A percentile compares a stretch with the other conserved stretches of the same genome.
phyloP scores from a whole-genome alignment of 306 rosid species.

The Corylus americana region DNA sequence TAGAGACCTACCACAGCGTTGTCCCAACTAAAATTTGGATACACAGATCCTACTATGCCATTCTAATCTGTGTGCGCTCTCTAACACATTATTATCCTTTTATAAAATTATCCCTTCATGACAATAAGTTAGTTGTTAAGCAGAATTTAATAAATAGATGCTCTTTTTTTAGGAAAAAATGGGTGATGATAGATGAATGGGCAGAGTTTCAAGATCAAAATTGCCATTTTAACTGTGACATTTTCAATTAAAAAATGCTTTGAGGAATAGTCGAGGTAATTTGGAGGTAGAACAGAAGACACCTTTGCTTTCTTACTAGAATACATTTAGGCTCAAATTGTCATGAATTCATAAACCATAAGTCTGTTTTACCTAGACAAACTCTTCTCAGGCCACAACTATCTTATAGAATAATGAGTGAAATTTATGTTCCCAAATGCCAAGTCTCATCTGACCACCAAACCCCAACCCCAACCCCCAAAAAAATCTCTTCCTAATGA shows the following conservation, averaged over 20 bases:
- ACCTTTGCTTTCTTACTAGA: not conserved
- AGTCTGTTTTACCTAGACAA: not conserved
- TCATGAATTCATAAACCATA: not conserved
- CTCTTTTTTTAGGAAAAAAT: no score
- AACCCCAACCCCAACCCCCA: not conserved
- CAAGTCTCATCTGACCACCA: not conserved
- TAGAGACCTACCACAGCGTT: no score
- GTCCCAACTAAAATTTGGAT: no score
- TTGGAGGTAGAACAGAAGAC: not conserved
- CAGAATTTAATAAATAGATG: not conserved
- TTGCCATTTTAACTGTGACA: not conserved
- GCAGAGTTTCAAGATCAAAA: not conserved
- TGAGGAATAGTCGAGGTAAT: not conserved
- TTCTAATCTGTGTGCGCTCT: no score
- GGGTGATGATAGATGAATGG: not conserved
- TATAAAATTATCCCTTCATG: not conserved
- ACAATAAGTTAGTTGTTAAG: not conserved
- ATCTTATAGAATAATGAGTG: conserved; percentile 4
- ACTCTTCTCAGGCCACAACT: not conserved
- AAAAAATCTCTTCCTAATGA: not conserved
- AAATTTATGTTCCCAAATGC: not conserved
- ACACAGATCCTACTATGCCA: no score
- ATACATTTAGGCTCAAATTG: not conserved
- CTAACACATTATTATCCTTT: not conserved
- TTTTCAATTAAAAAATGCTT: not conserved